Evolutionary conservation across 1,139 yeast genomes (phyloP).

Genomic region (Yamadazyma aaseri): DNA sequence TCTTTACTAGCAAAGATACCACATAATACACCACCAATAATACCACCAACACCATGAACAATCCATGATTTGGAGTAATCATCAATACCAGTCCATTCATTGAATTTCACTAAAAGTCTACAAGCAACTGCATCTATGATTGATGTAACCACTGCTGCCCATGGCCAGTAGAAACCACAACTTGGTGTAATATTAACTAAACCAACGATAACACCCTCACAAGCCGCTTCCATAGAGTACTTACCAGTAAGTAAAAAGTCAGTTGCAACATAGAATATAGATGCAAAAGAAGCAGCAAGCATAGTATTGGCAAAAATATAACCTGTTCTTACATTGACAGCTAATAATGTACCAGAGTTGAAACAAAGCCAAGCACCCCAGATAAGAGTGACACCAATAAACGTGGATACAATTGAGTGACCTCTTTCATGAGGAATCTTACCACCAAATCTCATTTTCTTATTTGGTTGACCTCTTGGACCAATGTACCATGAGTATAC

Average conservation of each 20-base stretch:
- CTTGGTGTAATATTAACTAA: constrained; percentile 96
- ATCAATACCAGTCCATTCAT: constrained; percentile 70
- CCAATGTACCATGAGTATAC: constrained; percentile 90
- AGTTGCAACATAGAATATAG: constrained; percentile 79
- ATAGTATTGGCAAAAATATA: constrained; percentile 91
- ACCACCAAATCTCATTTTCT: constrained; percentile 34
- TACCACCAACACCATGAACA: constrained; percentile 92
- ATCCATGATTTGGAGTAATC: constrained; percentile 96
- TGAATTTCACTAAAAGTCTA: constrained; percentile 80
- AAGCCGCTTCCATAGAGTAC: constrained; percentile 92
- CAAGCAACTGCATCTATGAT: constrained; percentile 72
- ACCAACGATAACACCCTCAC: constrained; percentile 93
- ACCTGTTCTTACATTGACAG: constrained; percentile 86
- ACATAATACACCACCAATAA: constrained; percentile 78
- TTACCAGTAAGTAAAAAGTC: constrained; percentile 53
- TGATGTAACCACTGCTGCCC: constrained; percentile 85
- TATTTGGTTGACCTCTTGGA: constrained; percentile 78
- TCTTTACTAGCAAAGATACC: constrained; percentile 94
- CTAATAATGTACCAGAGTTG: constrained; percentile 96
- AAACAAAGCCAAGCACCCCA: constrained; percentile 99
- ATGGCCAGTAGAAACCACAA: constrained; percentile 92
- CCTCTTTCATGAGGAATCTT: constrained; percentile 85
- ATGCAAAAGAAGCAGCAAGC: constrained; percentile 92
- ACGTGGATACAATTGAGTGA: constrained; percentile 81
- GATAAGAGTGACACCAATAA: constrained; percentile 85